Base-by-base conservation (phyloP, 805 yeast species). In the Metschnikowia noctiluminum region DNA sequence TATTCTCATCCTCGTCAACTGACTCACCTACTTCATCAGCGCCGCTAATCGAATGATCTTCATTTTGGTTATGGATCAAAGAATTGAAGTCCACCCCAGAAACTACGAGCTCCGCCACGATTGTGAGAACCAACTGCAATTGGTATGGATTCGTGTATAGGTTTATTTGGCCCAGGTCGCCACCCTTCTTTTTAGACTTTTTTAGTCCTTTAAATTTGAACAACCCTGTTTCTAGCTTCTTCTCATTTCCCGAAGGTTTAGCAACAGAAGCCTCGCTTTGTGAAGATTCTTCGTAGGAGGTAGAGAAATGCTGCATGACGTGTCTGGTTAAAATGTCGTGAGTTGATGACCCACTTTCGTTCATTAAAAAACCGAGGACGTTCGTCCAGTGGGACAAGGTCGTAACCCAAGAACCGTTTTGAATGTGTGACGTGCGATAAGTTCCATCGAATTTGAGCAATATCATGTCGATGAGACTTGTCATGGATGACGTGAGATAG, bases 101-200 rank as follows among this genome's bases (percentile, higher is more conserved):
- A 1, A 75, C 74, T 21, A 70, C 49, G 11, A 73, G 56, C 30
- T 56, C 46, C 26, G 66, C 68, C 26, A 70, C 56, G 2, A 71
- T 61, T 15, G 53, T 51, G 40, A 71, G 57, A 15, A 71, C 55
- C 13, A 71, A 53, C 39, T 50, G 55, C 30, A 66, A 46, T 45
- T 73, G 78, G 46, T 65, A 70, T 0, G 71, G 55, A 46, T 73
- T 73, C 7, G 58, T 60, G 49, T 54, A 70, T 0, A 73, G 68
- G 35, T 52, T 59, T n/a, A 65, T 41, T 11, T 59, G 45, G 46
- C 59, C 38, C 37, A 55, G 27, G 32, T 30, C 53, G 7, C 49
- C 43, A 11, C 55, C 62, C 42, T 61, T 64, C 1, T 48, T 49
- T 34, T 57, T 60, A 28, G 45, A 45, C 31, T 45, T 53, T 41